These are phyloP conservation scores for Theobroma grandiflorum DNA, from an alignment of 441 rosid species.

Conservation along the genomic window DNA sequence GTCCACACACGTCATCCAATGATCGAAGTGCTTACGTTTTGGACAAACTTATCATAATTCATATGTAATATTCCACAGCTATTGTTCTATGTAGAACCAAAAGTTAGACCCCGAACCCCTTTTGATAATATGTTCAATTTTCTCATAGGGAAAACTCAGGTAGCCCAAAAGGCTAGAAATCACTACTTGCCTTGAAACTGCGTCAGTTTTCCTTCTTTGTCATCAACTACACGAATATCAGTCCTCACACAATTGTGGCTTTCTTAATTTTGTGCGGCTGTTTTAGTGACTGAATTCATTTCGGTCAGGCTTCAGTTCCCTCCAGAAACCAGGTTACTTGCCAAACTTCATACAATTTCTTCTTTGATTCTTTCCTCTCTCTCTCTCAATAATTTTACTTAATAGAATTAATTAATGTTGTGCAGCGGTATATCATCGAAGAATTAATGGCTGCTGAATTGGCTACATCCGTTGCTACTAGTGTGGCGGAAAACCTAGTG, in stretches of 20 bases:
- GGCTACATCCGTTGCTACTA: background rate
- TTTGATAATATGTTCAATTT: too few relatives aligned
- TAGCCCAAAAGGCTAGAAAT: too few relatives aligned
- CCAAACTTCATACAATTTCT: background rate
- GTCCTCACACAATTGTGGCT: too few relatives aligned
- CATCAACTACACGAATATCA: too few relatives aligned
- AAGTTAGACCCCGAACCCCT: background rate
- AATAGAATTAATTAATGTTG: background rate
- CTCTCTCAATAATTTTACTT: background rate
- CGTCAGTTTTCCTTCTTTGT: too few relatives aligned
- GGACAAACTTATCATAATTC: background rate
- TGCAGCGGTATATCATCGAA: background rate
- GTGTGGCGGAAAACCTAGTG: background rate
- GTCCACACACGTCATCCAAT: too few relatives aligned
- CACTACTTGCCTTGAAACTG: too few relatives aligned
- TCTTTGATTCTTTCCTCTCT: background rate
- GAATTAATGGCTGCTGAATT: background rate
- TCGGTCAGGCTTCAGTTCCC: background rate
- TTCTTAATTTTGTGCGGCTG: background rate
- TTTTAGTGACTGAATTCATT: background rate
- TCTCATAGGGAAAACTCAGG: background rate
- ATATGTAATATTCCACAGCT: background rate
- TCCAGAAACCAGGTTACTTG: background rate
- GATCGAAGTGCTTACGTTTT: background rate
- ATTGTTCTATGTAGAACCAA: background rate